phyloP scores from a whole-genome alignment of 345 rosid species.

The Camelina neglecta region DNA sequence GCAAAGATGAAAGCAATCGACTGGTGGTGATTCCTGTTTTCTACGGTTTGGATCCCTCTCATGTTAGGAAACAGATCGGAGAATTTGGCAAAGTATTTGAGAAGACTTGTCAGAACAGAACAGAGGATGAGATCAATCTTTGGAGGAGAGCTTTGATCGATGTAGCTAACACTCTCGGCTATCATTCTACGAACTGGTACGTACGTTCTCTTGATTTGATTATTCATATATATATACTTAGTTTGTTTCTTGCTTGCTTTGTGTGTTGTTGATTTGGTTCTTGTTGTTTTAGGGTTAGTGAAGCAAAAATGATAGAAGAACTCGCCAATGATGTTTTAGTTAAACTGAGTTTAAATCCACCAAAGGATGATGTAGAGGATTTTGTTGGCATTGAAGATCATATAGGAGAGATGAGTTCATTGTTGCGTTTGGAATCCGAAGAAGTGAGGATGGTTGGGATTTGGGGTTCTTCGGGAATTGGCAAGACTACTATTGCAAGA shows the following conservation, averaged over 20 bases:
- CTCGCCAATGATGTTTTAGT: not conserved
- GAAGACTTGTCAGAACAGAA: not conserved
- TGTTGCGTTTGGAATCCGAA: not conserved
- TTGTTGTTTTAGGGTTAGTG: not conserved
- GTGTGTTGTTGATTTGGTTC: not conserved
- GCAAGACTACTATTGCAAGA: constrained; percentile 38
- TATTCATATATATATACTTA: not conserved
- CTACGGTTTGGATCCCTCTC: not conserved
- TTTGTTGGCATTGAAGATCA: constrained; percentile 27
- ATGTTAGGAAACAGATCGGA: constrained; percentile 5
- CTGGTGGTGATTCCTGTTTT: not conserved
- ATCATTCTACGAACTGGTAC: not conserved
- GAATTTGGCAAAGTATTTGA: not conserved
- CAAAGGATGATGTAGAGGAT: not conserved
- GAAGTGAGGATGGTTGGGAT: constrained; percentile 39
- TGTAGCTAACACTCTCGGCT: not conserved
- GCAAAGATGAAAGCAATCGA: not conserved
- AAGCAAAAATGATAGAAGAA: constrained; percentile 15
- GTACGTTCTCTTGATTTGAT: not conserved
- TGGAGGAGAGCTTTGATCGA: not conserved
- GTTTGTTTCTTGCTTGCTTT: not conserved
- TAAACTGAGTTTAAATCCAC: not conserved
- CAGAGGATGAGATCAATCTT: not conserved
- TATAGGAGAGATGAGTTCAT: constrained; percentile 20
- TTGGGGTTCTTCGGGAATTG: constrained; percentile 39